Evolutionary conservation across 805 yeast genomes (phyloP), one percentile per base, ranked within the genome.

Genomic region (Saturnispora sekii): DNA sequence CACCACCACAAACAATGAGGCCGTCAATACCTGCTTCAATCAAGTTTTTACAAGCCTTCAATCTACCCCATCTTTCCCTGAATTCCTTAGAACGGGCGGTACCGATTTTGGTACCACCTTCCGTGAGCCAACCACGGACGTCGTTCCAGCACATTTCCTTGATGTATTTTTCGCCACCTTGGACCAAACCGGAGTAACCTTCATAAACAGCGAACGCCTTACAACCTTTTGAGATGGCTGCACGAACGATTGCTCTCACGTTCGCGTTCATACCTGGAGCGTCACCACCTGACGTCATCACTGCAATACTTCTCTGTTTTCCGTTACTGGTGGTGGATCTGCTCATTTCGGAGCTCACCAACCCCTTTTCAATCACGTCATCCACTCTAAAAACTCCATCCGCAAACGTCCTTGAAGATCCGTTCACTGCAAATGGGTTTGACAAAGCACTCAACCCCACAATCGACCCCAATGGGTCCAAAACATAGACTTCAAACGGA

Each of bases 401-500:
- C 32, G 45, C 48, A 26, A 39, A 43, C 21, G 41, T 49, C 45
- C 55, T 49, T 8, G 56, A 44, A 12, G 29, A 29, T 33, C 48
- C 32, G 16, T 50, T 55, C n/a, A 59, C 49, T 3, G 63, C 67
- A 42, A 79, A 67, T 7, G 87, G 76, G 52, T 81, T 79, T 18
- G 58, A 58, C 30, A 74, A 65, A 2, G 80, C 68, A 16, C 94
- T 78, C 65, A 89, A 87, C 4, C 96, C 97, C 39, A 89, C 61
- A 28, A 88, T 62, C 53, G 77, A 75, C 15, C 96, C 96, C 51
- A 88, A 66, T 8, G 97, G 97, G 61, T 90, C 97, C 21, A 83
- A 59, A 7, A 79, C 73, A 61, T 81, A 86, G 6, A 84, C 67
- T 61, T 86, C 95, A 52, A 74, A 71, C 5, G 96, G 95, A 45